Percentiles rank a stretch among this genome's conserved stretches.
phyloP scores from a whole-genome alignment of 345 rosid species.

The Aegle marmelos region DNA sequence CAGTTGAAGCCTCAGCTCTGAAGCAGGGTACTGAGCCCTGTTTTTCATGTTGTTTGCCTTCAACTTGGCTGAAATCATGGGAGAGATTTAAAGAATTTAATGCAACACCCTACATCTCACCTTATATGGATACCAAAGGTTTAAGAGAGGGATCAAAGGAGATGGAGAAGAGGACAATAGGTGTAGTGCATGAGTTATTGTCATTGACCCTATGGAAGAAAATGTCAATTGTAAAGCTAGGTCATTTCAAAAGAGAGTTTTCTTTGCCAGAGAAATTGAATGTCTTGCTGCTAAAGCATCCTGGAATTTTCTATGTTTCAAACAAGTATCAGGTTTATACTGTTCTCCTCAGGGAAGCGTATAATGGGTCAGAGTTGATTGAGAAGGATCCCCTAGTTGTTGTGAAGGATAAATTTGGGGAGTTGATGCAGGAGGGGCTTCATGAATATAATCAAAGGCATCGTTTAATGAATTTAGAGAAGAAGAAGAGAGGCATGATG shows the following conservation, averaged over 20 bases:
- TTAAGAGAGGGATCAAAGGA: conserved; percentile 58
- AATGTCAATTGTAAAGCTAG: conserved; percentile 67
- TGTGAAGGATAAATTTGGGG: conserved; percentile 86
- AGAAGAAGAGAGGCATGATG: conserved; percentile 51
- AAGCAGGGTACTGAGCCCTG: conserved; percentile 51
- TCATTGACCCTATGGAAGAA: conserved; percentile 85
- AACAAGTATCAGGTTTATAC: conserved; percentile 83
- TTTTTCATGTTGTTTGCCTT: conserved; percentile 63
- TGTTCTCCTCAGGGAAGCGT: conserved; percentile 83
- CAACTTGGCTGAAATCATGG: conserved; percentile 70
- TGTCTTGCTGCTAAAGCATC: conserved; percentile 71
- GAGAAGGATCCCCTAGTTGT: conserved; percentile 72
- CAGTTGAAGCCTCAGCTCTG: conserved; percentile 59
- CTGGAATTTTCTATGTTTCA: conserved; percentile 77
- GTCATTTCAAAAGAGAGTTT: conserved; percentile 86
- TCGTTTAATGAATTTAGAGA: conserved; percentile 53
- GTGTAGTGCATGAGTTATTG: conserved; percentile 75
- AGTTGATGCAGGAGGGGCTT: conserved; percentile 86
- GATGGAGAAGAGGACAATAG: conserved; percentile 73
- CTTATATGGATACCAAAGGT: conserved; percentile 43
- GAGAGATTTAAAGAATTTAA: conserved; percentile 78
- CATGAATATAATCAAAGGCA: conserved; percentile 68
- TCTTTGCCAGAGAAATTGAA: conserved; percentile 69
- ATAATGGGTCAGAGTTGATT: conserved; percentile 66
- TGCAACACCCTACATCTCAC: conserved; percentile 70